Evolutionary conservation across 257 asterid genomes (phyloP).

Genomic region (Gardenia jasminoides): DNA sequence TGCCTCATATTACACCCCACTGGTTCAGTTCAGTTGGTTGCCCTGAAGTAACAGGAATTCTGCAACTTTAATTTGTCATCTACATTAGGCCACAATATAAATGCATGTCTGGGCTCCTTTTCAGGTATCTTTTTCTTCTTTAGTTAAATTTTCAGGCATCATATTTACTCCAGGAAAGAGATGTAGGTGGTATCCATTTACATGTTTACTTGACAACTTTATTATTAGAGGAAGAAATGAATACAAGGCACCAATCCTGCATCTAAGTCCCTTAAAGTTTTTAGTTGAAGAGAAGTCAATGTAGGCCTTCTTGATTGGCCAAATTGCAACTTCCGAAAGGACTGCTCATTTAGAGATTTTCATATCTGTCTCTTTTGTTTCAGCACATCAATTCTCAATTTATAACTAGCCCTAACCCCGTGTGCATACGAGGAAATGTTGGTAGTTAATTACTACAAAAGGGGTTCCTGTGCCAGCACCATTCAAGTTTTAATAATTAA

Average conservation of each 20-base stretch:
- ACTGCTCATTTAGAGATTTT: neutral
- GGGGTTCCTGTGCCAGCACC: neutral
- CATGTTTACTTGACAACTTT: neutral
- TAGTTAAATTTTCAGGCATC: neutral
- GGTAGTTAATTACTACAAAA: neutral
- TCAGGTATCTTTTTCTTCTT: neutral
- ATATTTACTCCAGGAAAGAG: neutral
- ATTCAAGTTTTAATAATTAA: neutral
- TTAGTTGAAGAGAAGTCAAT: constrained; percentile 1
- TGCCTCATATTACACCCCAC: neutral
- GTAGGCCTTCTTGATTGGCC: constrained; percentile 2
- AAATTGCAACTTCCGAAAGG: constrained; percentile 2
- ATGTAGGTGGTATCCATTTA: neutral
- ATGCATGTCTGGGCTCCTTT: neutral
- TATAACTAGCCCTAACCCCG: neutral
- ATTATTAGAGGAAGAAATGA: neutral
- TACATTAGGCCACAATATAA: neutral
- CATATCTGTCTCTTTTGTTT: neutral
- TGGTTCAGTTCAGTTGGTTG: neutral
- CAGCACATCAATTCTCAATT: neutral
- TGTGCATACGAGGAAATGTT: neutral
- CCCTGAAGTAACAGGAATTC: neutral
- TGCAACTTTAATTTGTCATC: neutral
- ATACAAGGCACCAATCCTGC: neutral
- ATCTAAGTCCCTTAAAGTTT: neutral